Percentiles rank a stretch among this genome's conserved stretches.
Conservation (phyloP, 192 early-diverging fungal genomes). For the Obelidium mucronatum region DNA sequence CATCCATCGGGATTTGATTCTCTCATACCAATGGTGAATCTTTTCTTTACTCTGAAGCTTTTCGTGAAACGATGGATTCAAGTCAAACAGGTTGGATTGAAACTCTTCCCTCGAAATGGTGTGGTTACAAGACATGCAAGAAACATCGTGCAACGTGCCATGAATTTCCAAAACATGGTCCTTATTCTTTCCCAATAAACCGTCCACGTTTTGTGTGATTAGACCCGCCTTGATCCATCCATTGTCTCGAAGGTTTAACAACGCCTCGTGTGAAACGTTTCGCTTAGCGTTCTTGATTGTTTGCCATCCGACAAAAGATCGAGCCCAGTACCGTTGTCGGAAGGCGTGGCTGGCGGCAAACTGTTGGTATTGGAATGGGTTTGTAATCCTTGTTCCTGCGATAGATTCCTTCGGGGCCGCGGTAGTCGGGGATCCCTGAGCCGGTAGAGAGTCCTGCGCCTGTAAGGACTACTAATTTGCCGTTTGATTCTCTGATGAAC, state of each 20-base stretch:
- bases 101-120: constrained; percentile 62
- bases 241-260: constrained; percentile 58
- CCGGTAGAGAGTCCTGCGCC: constrained; percentile 61
- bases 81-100: constrained; percentile 66
- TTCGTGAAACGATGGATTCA: constrained; percentile 65
- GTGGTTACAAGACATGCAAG: constrained; percentile 75
- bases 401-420: constrained; percentile 69
- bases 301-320: constrained; percentile 84
- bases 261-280: constrained; percentile 74
- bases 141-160: constrained; percentile 77
- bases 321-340: constrained; percentile 91
- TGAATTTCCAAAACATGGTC: constrained; percentile 82
- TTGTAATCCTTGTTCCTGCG: constrained; percentile 65
- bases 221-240: constrained; percentile 59
- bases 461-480: constrained; percentile 33
- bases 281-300: constrained; percentile 72
- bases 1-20: constrained; percentile 79
- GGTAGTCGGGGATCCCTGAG: constrained; percentile 56
- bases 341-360: constrained; percentile 63
- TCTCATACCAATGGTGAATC: constrained; percentile 36
- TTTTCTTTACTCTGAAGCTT: constrained; percentile 56
- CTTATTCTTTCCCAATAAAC: constrained; percentile 62
- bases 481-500: constrained; percentile 27
- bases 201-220: constrained; percentile 95
- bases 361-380: constrained; percentile 75